Conservation (phyloP, 2,329 filamentous ascomycete species). For the Aspergillus awamori region DNA sequence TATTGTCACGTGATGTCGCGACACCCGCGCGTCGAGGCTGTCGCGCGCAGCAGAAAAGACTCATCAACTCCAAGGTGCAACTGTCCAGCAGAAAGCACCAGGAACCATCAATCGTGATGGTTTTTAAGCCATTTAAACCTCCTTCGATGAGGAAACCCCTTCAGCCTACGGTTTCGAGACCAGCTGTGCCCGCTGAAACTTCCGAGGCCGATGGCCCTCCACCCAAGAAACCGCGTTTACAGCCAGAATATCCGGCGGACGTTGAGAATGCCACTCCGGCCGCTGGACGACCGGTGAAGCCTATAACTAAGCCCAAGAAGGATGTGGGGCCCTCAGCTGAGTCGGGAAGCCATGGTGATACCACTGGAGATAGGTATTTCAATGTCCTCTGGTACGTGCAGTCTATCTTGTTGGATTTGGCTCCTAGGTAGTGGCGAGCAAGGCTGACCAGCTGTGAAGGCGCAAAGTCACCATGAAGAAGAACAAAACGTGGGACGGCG, state of each 20-base stretch:
- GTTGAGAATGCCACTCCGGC: conserved; percentile 14
- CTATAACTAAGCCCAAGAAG: conserved; percentile 38
- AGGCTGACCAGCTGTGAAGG: conserved; percentile 44
- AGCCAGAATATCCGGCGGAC: conserved; percentile 20
- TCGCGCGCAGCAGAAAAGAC: background rate
- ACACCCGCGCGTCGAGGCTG: conserved; percentile 4
- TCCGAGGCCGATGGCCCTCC: conserved; percentile 24
- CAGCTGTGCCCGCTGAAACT: conserved; percentile 7
- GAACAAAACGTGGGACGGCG: conserved; percentile 77
- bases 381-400: conserved; percentile 50
- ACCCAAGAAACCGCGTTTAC: conserved; percentile 43
- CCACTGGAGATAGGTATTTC: conserved; percentile 43
- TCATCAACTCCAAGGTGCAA: background rate
- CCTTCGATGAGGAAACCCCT: conserved; percentile 44
- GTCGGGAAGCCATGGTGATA: conserved; percentile 9
- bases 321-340: conserved; percentile 16
- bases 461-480: conserved; percentile 72
- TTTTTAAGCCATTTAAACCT: conserved; percentile 51
- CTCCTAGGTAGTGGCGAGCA: background rate
- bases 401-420: background rate
- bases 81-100: background rate
- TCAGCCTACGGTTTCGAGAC: background rate
- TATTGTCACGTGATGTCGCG: background rate
- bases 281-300: conserved; percentile 29
- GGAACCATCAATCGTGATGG: conserved; percentile 33